A percentile compares a stretch with the other conserved stretches of the same genome.
phyloP scores from a whole-genome alignment of 1,284 basidiomycete genomes.

The Trichosporon sp. region DNA sequence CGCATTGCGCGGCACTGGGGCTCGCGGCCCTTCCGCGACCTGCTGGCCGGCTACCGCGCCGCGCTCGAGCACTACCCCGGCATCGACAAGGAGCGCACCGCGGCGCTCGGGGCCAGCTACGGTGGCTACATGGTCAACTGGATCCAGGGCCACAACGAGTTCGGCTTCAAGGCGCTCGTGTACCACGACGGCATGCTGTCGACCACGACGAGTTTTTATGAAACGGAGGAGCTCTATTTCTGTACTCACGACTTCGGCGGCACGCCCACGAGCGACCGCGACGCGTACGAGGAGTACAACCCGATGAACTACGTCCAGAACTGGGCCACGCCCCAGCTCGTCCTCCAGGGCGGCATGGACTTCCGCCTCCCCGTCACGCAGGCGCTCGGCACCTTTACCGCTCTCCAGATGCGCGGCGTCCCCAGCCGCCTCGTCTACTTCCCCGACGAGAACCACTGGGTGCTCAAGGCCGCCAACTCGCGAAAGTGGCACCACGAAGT shows the following conservation, averaged over 20 bases:
- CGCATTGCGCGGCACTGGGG: conserved; percentile 53
- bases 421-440: conserved; percentile 81
- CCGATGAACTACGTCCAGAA: conserved; percentile 73
- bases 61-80: conserved; percentile 67
- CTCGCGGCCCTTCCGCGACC: conserved; percentile 65
- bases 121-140: conserved; percentile 62
- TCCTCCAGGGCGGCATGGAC: conserved; percentile 82
- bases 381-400: conserved; percentile 60
- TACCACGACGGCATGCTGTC: conserved; percentile 73
- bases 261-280: conserved; percentile 26
- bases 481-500: conserved; percentile 70
- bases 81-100: conserved; percentile 73
- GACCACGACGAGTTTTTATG: conserved; percentile 60
- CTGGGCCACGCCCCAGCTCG: conserved; percentile 78
- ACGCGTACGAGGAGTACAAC: conserved; percentile 48
- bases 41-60: conserved; percentile 70
- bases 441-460: conserved; percentile 92
- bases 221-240: conserved; percentile 60
- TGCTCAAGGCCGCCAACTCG: conserved; percentile 49
- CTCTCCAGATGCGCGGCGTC: conserved; percentile 55
- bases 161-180: conserved; percentile 82
- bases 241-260: conserved; percentile 32
- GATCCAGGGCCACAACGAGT: conserved; percentile 87
- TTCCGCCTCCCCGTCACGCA: conserved; percentile 78
- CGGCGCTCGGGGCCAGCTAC: conserved; percentile 55